Evolutionary conservation across 768 basidiomycete genomes (phyloP).

Genomic region (Leccinum truebloodii): DNA sequence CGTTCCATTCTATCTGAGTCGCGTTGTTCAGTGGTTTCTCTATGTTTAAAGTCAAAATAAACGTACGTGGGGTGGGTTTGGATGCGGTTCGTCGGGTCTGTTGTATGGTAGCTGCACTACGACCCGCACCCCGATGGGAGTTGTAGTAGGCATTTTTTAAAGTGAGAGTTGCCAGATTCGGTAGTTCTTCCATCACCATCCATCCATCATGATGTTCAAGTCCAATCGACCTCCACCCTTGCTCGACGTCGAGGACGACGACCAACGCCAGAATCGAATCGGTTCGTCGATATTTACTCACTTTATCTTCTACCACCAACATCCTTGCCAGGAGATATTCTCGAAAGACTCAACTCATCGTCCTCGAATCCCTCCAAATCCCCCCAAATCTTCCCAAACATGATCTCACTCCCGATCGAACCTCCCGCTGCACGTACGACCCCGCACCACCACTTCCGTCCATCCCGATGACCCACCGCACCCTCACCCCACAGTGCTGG

Average conservation of each 20-base stretch:
- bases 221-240: slow-evolving; percentile 10
- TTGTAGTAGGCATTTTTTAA: slow-evolving; percentile 7
- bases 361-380: slow-evolving; percentile 11
- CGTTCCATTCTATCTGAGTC: slow-evolving; percentile 77
- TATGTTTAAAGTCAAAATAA: background rate
- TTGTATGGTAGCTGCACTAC: slow-evolving; percentile 80
- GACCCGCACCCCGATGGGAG: slow-evolving; percentile 53
- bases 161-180: slow-evolving; percentile 8
- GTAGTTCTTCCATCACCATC: background rate
- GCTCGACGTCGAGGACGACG: slow-evolving; percentile 52
- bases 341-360: slow-evolving; percentile 41
- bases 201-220: slow-evolving; percentile 19
- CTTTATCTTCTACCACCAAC: background rate
- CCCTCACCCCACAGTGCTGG: slow-evolving; percentile 49
- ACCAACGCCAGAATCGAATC: slow-evolving; percentile 43
- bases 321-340: slow-evolving; percentile 37
- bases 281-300: slow-evolving; percentile 28
- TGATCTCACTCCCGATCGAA: slow-evolving; percentile 26
- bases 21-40: slow-evolving; percentile 9
- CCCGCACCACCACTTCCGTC: background rate
- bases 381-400: slow-evolving; percentile 40
- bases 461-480: slow-evolving; percentile 3
- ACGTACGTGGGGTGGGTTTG: slow-evolving; percentile 71
- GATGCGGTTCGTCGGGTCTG: slow-evolving; percentile 65
- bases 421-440: slow-evolving; percentile 53